Percentiles rank a stretch among this genome's conserved stretches.
These are phyloP conservation scores for Dissophora globulifera DNA, from an alignment of 192 early-diverging fungal genomes.

Conservation along the genomic window DNA sequence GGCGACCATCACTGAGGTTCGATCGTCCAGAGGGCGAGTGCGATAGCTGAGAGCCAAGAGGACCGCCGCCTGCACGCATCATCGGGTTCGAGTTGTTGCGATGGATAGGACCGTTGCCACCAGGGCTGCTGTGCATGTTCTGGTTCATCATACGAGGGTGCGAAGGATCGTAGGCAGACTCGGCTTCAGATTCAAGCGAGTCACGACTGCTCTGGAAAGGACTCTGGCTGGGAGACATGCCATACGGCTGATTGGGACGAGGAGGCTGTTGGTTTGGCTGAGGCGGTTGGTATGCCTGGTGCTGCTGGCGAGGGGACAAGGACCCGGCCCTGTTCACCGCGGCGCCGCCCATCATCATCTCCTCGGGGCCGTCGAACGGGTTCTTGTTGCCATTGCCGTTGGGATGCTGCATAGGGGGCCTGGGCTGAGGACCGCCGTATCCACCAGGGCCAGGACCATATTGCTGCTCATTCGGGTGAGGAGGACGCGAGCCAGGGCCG, in stretches of 20 bases:
- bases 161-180: conserved; percentile 39
- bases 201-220: conserved; percentile 23
- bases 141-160: conserved; percentile 18
- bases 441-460: no score
- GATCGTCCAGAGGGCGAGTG: conserved; percentile 14
- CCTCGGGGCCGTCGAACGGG: conserved; percentile 38
- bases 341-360: background rate
- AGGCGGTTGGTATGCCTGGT: conserved; percentile 29
- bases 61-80: conserved; percentile 38
- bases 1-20: conserved; percentile 8
- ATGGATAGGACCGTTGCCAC: conserved; percentile 12
- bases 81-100: conserved; percentile 36
- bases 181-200: conserved; percentile 35
- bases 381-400: conserved; percentile 36
- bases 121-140: background rate
- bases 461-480: background rate
- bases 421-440: conserved; percentile 4
- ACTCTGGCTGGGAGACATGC: conserved; percentile 13
- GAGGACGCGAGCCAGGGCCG: conserved; percentile 1
- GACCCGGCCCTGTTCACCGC: background rate
- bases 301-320: conserved; percentile 33
- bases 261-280: conserved; percentile 17
- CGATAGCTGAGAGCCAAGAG: no score
- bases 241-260: conserved; percentile 18
- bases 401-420: conserved; percentile 13